These are phyloP conservation scores for Veloboletus limbatus DNA, from an alignment of 1,284 basidiomycete species.

Conservation along the genomic window DNA sequence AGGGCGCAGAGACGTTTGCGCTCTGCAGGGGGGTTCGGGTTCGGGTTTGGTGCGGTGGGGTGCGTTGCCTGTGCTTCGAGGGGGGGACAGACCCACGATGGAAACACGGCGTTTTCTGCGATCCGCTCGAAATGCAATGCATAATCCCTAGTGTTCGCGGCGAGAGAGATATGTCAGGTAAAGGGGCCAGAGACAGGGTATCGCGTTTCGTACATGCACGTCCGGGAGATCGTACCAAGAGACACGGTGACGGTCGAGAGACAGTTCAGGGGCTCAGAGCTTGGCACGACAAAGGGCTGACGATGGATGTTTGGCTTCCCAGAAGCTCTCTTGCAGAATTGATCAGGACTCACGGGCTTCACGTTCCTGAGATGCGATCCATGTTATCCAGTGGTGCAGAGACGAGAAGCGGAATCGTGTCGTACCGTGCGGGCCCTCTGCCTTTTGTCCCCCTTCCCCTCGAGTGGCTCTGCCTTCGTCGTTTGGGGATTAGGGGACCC, in stretches of 20 bases:
- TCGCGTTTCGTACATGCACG: slow-evolving; percentile 4
- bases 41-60: background rate
- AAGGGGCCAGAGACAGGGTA: too few species aligned
- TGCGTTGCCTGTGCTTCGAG: background rate
- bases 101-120: slow-evolving; percentile 5
- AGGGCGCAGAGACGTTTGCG: slow-evolving; percentile 2
- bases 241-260: slow-evolving; percentile 6
- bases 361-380: slow-evolving; percentile 5
- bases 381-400: background rate
- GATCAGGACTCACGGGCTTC: slow-evolving; percentile 6
- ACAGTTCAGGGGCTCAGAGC: background rate
- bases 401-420: background rate
- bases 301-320: background rate
- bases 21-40: background rate
- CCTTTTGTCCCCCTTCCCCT: background rate
- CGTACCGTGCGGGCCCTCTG: slow-evolving; percentile 4
- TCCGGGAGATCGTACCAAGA: slow-evolving; percentile 6
- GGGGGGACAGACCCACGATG: background rate
- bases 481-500: background rate
- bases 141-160: slow-evolving; percentile 6
- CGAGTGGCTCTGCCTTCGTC: background rate
- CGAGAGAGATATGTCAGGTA: too few species aligned
- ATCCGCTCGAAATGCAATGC: slow-evolving; percentile 9
- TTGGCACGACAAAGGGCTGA: background rate
- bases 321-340: background rate